Conservation (phyloP, 495 filamentous ascomycete genomes). For the Penicillium malachiteum region DNA sequence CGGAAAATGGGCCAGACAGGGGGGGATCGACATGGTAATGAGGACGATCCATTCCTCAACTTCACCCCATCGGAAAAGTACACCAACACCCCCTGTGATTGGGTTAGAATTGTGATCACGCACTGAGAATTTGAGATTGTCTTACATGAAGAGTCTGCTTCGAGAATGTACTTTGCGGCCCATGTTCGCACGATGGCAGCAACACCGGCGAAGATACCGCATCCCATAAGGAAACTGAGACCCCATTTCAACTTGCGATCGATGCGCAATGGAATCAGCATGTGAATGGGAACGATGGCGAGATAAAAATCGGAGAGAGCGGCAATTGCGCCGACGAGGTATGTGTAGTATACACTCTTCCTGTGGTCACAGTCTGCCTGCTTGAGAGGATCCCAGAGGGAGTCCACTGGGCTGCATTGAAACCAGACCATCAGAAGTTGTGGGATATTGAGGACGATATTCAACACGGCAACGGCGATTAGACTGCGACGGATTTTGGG, state of each 20-base stretch:
- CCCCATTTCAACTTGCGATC: constrained; percentile 30
- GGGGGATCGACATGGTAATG: constrained; percentile 29
- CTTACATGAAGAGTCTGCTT: constrained; percentile 26
- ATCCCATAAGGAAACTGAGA: constrained; percentile 28
- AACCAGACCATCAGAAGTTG: constrained; percentile 25
- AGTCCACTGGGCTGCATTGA: constrained; percentile 20
- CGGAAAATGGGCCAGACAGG: constrained; percentile 28
- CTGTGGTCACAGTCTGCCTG: constrained; percentile 21
- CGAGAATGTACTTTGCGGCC: constrained; percentile 26
- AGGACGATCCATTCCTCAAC: constrained; percentile 30
- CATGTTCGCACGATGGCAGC: constrained; percentile 28
- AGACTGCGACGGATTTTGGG: constrained; percentile 25
- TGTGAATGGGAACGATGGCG: constrained; percentile 24
- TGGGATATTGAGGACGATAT: constrained; percentile 26
- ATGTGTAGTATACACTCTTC: constrained; percentile 27
- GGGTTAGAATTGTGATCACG: constrained; percentile 1
- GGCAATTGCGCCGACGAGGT: constrained; percentile 24
- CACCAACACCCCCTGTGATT: constrained; percentile 19
- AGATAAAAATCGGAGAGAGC: constrained; percentile 27
- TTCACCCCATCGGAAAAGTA: constrained; percentile 26
- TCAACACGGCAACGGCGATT: constrained; percentile 20
- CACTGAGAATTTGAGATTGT: not conserved
- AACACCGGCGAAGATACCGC: constrained; percentile 24
- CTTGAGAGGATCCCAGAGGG: constrained; percentile 23
- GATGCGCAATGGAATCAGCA: constrained; percentile 23